These are phyloP conservation scores for Ophiocordyceps camponoti-floridani DNA, from an alignment of 2,329 filamentous ascomycete species.

Conservation along the genomic window DNA sequence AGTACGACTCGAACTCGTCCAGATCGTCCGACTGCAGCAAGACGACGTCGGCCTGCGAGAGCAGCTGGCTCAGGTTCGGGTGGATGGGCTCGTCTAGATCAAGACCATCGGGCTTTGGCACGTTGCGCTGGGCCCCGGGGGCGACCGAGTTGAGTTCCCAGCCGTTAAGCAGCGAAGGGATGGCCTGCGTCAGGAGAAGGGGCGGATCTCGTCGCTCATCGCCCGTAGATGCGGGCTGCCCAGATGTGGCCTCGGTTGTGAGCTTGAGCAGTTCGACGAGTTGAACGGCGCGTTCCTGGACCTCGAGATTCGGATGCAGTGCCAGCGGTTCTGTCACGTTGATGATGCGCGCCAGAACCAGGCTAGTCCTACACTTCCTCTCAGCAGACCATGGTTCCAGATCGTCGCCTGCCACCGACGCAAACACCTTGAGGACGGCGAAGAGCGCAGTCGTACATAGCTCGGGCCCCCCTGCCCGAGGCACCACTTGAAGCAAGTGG, in stretches of 20 bases:
- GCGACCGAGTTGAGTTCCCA: constrained; percentile 89
- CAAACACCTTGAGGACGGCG: constrained; percentile 71
- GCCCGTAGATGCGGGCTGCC: constrained; percentile 40
- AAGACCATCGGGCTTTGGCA: constrained; percentile 58
- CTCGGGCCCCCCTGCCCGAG: constrained; percentile 39
- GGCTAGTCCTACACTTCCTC: constrained; percentile 54
- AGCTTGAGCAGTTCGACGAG: constrained; percentile 80
- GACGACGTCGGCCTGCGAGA: constrained; percentile 38
- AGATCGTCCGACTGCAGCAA: constrained; percentile 32
- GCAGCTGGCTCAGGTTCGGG: constrained; percentile 46
- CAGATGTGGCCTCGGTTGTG: constrained; percentile 61
- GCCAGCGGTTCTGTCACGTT: constrained; percentile 65
- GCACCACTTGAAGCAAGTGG: constrained; percentile 49
- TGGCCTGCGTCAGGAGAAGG: constrained; percentile 72
- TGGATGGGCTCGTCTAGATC: constrained; percentile 75
- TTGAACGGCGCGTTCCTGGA: constrained; percentile 87
- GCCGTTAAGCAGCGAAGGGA: constrained; percentile 72
- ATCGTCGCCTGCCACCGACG: constrained; percentile 48
- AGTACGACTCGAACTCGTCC: constrained; percentile 51
- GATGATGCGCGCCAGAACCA: constrained; percentile 67
- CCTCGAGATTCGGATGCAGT: constrained; percentile 73
- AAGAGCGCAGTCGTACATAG: constrained; percentile 69
- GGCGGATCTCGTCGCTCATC: constrained; percentile 48
- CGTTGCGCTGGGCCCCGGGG: constrained; percentile 62
- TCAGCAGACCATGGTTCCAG: constrained; percentile 51